Evolutionary conservation across 1,284 basidiomycete species (phyloP).

Genomic region (Athelia sp.): DNA sequence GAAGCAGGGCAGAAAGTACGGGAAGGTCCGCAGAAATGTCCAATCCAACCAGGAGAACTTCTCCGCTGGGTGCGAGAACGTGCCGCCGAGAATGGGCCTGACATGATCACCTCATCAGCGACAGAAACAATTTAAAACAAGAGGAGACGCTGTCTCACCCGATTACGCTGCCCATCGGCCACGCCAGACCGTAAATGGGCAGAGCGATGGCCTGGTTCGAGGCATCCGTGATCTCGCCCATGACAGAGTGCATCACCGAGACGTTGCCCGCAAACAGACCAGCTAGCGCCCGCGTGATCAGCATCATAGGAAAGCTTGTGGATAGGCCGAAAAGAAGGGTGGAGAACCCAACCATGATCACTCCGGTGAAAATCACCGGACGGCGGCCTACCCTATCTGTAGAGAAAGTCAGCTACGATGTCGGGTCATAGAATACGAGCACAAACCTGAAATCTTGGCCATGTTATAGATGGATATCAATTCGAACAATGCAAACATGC

Average conservation of each 20-base stretch:
- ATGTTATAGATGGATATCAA: constrained; percentile 61
- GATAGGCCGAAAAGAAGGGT: constrained; percentile 55
- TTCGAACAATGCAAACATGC: constrained; percentile 57
- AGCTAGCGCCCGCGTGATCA: constrained; percentile 51
- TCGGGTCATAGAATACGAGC: not conserved
- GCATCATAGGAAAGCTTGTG: constrained; percentile 38
- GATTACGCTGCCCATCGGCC: constrained; percentile 57
- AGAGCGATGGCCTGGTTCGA: constrained; percentile 59
- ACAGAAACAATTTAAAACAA: constrained; percentile 4
- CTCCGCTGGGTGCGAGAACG: constrained; percentile 52
- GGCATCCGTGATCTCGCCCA: constrained; percentile 62
- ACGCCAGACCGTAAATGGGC: constrained; percentile 58
- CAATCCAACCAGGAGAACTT: constrained; percentile 44
- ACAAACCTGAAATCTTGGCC: constrained; percentile 55
- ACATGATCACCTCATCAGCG: not conserved
- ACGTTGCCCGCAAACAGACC: constrained; percentile 60
- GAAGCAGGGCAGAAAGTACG: constrained; percentile 58
- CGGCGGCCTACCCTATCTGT: constrained; percentile 58
- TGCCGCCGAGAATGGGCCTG: constrained; percentile 62
- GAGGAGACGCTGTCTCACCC: constrained; percentile 36
- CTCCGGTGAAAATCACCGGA: constrained; percentile 55
- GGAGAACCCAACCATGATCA: constrained; percentile 43
- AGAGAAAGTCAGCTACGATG: not conserved
- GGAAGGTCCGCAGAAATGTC: constrained; percentile 41
- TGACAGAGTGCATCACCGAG: constrained; percentile 55